Evolutionary conservation across 2,329 filamentous ascomycete genomes (phyloP).

Genomic region (Epichloe brachyelytri): DNA sequence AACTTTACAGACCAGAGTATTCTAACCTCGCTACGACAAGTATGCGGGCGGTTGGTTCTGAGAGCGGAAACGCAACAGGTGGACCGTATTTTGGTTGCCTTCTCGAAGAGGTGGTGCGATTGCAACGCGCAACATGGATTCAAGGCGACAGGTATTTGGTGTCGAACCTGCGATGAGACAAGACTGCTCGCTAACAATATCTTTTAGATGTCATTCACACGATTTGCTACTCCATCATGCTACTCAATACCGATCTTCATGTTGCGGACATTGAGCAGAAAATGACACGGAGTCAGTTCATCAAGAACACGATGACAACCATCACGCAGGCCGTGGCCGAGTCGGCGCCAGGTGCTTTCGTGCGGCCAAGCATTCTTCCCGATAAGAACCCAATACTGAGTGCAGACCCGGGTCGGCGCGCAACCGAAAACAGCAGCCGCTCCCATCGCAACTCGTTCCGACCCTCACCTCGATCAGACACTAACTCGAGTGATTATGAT

Average conservation of each 20-base stretch:
- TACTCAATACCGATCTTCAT: constrained; percentile 93
- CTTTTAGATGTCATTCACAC: constrained; percentile 75
- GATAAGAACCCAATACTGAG: constrained; percentile 23
- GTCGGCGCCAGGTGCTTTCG: constrained; percentile 53
- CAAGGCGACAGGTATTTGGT: constrained; percentile 58
- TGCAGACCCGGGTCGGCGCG: constrained; percentile 20
- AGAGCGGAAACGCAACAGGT: constrained; percentile 94
- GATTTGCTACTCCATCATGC: constrained; percentile 88
- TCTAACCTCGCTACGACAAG: constrained; percentile 59
- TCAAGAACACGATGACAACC: constrained; percentile 92
- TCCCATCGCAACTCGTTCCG: constrained; percentile 36
- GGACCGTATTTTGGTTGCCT: constrained; percentile 81
- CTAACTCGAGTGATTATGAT: constrained; percentile 31
- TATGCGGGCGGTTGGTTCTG: constrained; percentile 72
- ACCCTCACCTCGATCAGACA: constrained; percentile 33
- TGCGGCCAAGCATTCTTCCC: constrained; percentile 43
- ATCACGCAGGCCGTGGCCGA: constrained; percentile 66
- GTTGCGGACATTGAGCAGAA: constrained; percentile 89
- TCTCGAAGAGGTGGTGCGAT: constrained; percentile 81
- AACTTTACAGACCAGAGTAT: constrained; percentile 76
- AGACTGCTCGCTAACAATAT: not conserved
- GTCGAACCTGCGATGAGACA: constrained; percentile 12
- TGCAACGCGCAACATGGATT: constrained; percentile 92
- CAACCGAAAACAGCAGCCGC: constrained; percentile 26
- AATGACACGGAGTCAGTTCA: constrained; percentile 89